Percentiles rank a stretch among this genome's conserved stretches.
Conservation (phyloP, 345 rosid genomes). For the Hirschfeldia incana region DNA sequence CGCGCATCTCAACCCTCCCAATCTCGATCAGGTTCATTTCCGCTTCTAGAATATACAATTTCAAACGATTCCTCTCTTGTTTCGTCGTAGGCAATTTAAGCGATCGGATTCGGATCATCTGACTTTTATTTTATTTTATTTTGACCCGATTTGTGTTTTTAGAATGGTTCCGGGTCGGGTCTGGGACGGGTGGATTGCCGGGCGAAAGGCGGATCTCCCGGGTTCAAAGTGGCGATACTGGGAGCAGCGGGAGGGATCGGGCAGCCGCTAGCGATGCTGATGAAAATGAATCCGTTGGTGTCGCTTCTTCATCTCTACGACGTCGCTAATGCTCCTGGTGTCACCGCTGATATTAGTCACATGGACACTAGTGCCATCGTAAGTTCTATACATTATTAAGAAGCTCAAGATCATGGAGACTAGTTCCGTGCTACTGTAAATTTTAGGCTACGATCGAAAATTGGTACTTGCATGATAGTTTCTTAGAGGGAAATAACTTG, state of each 20-base stretch:
- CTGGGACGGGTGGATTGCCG: constrained; percentile 58
- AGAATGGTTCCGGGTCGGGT: constrained; percentile 54
- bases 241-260: constrained; percentile 99
- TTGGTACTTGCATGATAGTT: too few species aligned
- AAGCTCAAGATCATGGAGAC: constrained; percentile 3
- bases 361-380: constrained; percentile 98
- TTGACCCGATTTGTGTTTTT: neutral
- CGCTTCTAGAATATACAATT: neutral
- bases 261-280: constrained; percentile 87
- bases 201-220: constrained; percentile 86
- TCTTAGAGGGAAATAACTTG: too few species aligned
- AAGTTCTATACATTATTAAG: too few species aligned
- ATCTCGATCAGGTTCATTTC: constrained; percentile 38
- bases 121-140: neutral
- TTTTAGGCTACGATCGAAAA: too few species aligned
- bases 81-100: neutral
- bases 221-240: constrained; percentile 87
- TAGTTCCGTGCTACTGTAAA: too few species aligned
- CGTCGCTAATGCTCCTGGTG: constrained; percentile 92
- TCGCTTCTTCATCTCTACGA: constrained; percentile 93
- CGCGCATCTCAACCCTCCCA: constrained; percentile 70
- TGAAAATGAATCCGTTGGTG: constrained; percentile 96
- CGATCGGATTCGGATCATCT: neutral
- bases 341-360: constrained; percentile 92
- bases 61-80: neutral